Evolutionary conservation across 1,284 basidiomycete species (phyloP), one percentile per base, ranked within the genome.

Genomic region (Sporisorium reilianum): DNA sequence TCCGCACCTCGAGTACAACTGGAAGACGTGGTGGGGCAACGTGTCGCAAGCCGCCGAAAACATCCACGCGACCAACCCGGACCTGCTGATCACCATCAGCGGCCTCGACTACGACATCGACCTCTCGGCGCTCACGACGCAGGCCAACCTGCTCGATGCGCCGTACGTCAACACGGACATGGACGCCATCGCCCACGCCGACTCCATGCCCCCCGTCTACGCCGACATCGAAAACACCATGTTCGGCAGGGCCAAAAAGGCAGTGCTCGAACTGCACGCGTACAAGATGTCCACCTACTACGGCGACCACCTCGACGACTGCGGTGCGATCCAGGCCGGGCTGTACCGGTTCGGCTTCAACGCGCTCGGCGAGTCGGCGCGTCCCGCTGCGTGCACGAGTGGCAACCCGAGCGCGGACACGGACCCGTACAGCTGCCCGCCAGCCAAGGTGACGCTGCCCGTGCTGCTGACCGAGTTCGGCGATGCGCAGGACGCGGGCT

Each of bases 41-140:
- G 60, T 75, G 10, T 56, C 58, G 10, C 55, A 50, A 10, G 72
- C 66, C 22, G 72, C 72, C 18, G 72, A 75, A 41, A 60, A 60
- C 62, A 69, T 75, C 50, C 66, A 75, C 40, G 46, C 54, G 3
- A 65, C 66, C 42, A 75, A 75, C 34, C 44, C 58, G 3, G 66
- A 75, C n/a, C 59, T 75, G 16, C 46, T 75, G n/a, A 75, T 75
- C 63, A 75, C 72, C 26, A 50, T 69, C 48, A 64, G 64, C 49
- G 72, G 72, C 3, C 9, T 75, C 28, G 62, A 75, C 58, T 75
- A 75, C 45, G 72, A 75, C 58, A 62, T 70, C 23, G 72, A 75
- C 38, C 65, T 75, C 14, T 58, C 55, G 12, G 72, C 66, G 2
- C 53, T 75, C 28, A 66, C 66, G 2, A 26, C 48, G 7, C 61